A percentile compares a stretch with the other conserved stretches of the same genome.
These are phyloP conservation scores for Trypanosoma brucei DNA, from an alignment of 208 protist species.

Conservation along the genomic window DNA sequence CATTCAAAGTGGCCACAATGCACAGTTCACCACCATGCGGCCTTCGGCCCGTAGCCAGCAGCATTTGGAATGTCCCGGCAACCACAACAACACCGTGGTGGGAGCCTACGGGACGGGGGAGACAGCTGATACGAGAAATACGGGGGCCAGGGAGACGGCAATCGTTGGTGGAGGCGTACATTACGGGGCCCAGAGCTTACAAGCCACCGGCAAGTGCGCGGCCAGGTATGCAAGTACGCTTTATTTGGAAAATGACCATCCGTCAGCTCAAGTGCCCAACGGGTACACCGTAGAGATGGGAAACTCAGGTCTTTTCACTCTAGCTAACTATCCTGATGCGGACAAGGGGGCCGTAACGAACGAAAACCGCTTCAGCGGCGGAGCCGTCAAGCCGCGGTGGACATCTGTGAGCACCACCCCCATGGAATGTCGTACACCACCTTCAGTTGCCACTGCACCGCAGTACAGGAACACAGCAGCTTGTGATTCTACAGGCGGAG, in stretches of 20 bases:
- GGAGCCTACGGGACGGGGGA: not conserved
- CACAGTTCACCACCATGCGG: not conserved
- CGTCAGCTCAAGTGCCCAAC: too few relatives aligned
- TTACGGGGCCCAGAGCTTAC: too few relatives aligned
- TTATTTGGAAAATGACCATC: too few relatives aligned
- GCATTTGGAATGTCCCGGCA: not conserved
- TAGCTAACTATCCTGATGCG: not conserved
- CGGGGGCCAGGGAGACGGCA: too few relatives aligned
- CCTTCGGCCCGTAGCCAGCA: not conserved
- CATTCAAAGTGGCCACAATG: not conserved
- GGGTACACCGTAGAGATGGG: not conserved
- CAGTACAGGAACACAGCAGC: not conserved
- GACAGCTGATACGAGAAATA: too few relatives aligned
- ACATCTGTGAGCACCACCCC: not conserved
- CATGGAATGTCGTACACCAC: not conserved
- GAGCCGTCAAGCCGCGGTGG: not conserved
- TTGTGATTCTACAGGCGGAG: not conserved
- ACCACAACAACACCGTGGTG: not conserved
- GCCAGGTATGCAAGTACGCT: too few relatives aligned
- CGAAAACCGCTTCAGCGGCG: not conserved
- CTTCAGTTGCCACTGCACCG: not conserved
- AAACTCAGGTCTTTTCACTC: not conserved
- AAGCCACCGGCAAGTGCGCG: too few relatives aligned
- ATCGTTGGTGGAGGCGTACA: too few relatives aligned
- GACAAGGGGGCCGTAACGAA: not conserved